These are phyloP conservation scores for Ophiostoma novo-ulmi DNA, from an alignment of 2,329 filamentous ascomycete species.

Conservation along the genomic window DNA sequence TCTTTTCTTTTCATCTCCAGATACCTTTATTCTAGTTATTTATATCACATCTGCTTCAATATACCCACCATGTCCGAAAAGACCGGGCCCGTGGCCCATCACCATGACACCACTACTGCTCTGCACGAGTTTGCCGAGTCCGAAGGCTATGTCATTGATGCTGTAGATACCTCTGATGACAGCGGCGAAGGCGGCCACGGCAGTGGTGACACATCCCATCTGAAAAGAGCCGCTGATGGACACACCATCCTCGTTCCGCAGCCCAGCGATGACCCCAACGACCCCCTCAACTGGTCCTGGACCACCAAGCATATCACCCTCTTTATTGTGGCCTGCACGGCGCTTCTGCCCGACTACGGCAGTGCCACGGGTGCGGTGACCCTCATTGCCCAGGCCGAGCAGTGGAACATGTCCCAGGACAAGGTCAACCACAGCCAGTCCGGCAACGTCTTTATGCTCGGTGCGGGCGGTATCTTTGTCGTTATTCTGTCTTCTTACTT, in stretches of 20 bases:
- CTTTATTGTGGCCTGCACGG: conserved; percentile 43
- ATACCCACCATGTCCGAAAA: conserved; percentile 12
- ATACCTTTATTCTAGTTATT: neutral
- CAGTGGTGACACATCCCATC: conserved; percentile 30
- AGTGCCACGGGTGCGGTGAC: conserved; percentile 43
- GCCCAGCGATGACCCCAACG: conserved; percentile 46
- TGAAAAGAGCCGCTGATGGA: conserved; percentile 34
- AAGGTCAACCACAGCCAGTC: conserved; percentile 49
- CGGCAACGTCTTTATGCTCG: conserved; percentile 49
- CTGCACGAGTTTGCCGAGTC: conserved; percentile 36
- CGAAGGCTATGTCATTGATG: conserved; percentile 38
- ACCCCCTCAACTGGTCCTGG: conserved; percentile 51
- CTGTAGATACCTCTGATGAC: conserved; percentile 32
- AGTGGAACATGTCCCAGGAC: conserved; percentile 46
- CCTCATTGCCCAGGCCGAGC: conserved; percentile 40
- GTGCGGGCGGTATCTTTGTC: conserved; percentile 39
- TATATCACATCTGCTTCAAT: neutral
- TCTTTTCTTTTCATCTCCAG: neutral
- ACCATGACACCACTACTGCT: neutral
- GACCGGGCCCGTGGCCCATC: neutral
- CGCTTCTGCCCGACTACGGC: conserved; percentile 48
- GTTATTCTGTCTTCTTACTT: conserved; percentile 41
- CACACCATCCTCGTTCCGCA: conserved; percentile 46
- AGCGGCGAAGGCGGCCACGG: conserved; percentile 16
- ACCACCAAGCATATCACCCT: conserved; percentile 47